phyloP scores from a whole-genome alignment of 2,329 filamentous ascomycete genomes.

The Fusarium coicis region DNA sequence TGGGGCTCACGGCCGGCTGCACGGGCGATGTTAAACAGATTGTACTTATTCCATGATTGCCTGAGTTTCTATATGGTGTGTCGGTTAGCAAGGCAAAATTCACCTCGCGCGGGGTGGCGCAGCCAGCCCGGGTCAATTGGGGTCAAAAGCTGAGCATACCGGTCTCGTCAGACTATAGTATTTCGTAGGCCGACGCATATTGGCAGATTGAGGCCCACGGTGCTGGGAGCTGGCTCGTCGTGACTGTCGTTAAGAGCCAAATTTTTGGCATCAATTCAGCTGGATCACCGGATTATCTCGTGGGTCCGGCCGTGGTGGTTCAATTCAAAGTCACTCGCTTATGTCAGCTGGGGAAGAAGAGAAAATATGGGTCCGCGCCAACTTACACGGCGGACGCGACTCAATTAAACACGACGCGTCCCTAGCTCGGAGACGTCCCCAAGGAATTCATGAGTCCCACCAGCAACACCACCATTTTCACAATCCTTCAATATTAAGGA shows the following conservation, averaged over 20 bases:
- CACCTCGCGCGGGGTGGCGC: not conserved
- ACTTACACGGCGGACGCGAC: constrained; percentile 37
- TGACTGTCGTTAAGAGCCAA: constrained; percentile 43
- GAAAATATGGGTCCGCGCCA: constrained; percentile 25
- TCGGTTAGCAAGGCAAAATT: constrained; percentile 32
- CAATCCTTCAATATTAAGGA: not conserved
- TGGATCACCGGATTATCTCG: constrained; percentile 46
- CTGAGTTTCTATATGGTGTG: constrained; percentile 77
- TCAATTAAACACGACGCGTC: constrained; percentile 48
- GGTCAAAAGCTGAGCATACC: constrained; percentile 57
- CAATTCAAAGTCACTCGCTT: constrained; percentile 27
- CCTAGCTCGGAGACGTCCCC: constrained; percentile 20
- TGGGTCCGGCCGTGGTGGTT: constrained; percentile 29
- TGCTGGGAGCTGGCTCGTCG: constrained; percentile 41
- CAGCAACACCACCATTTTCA: constrained; percentile 7
- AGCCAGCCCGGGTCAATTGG: constrained; percentile 2
- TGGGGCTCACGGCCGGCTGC: constrained; percentile 47
- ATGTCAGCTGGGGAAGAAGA: constrained; percentile 21
- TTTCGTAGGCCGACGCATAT: constrained; percentile 66
- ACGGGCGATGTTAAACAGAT: constrained; percentile 84
- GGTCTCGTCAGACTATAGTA: constrained; percentile 75
- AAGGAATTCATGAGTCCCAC: constrained; percentile 26
- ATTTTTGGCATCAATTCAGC: constrained; percentile 45
- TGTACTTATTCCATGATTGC: constrained; percentile 98
- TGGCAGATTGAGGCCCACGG: constrained; percentile 48